Percentiles rank a stretch among this genome's conserved stretches.
phyloP scores from a whole-genome alignment of 805 yeast species.

The Clavispora vitiphila region DNA sequence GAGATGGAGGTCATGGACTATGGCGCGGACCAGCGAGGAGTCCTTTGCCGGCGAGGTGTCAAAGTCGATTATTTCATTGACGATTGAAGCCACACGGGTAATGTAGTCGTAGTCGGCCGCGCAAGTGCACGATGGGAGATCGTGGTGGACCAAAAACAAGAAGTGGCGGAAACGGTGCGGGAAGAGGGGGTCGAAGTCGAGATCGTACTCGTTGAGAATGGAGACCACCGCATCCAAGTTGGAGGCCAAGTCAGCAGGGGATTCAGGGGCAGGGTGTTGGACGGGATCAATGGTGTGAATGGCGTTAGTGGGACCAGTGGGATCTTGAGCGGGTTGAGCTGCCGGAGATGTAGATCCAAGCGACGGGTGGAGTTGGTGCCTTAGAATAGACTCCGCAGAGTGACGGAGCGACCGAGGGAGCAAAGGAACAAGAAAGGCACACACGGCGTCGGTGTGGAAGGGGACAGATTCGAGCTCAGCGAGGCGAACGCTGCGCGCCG shows the following conservation, averaged over 20 bases:
- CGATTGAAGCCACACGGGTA: constrained; percentile 13
- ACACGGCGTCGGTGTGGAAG: not conserved
- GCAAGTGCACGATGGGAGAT: constrained; percentile 14
- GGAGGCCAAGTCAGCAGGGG: constrained; percentile 3
- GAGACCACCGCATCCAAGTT: constrained; percentile 18
- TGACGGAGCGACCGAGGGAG: not conserved
- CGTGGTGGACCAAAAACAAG: constrained; percentile 17
- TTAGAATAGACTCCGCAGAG: not conserved
- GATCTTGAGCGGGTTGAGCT: no score
- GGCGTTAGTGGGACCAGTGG: no score
- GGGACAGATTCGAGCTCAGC: not conserved
- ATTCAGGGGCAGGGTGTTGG: no score
- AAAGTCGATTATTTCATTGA: constrained; percentile 24
- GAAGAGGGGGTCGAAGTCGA: constrained; percentile 19
- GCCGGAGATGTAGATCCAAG: no score
- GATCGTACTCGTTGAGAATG: constrained; percentile 22
- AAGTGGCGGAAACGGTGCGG: constrained; percentile 21
- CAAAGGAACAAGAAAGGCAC: not conserved
- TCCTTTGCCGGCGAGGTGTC: constrained; percentile 22
- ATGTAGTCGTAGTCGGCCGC: constrained; percentile 21
- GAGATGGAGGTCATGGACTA: constrained; percentile 18
- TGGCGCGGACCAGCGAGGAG: constrained; percentile 14
- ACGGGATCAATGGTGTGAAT: no score
- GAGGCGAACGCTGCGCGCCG: not conserved
- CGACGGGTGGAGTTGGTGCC: no score